Base-by-base conservation (phyloP, 1,139 yeast genomes). In the Blastobotrys serpentis region DNA sequence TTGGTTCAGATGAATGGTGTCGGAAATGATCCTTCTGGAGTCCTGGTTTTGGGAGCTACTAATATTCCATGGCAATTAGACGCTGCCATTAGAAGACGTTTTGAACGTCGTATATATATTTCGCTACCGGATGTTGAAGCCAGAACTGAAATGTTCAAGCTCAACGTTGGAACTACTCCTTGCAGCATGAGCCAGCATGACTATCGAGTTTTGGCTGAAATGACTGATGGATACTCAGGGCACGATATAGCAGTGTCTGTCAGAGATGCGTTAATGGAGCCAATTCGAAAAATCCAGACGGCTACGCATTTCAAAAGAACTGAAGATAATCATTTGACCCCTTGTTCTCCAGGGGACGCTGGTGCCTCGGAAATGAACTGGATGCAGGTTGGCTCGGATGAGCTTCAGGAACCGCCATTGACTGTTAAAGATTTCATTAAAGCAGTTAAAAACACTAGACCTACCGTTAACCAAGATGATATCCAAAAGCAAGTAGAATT, bases 1-100 rank as follows among this genome's bases (percentile, higher is more conserved):
- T 76, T 94, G 61, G 98, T 94, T 6, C 98, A 94, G 66, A 94
- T 94, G 98, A 92, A 92, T 66, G 99, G 98, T 59, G 98, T 94
- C 4, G 98, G 98, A 11, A 90, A 88, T 64, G 98, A 94, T 65
- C 74, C 96, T 1, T 77, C 78, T 45, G 98, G 99, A 6, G 98
- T 94, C 1, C 73, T 94, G 39, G 98, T 94, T 0, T 74, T 94
- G 46, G 99, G 98, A 21, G 99, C 99, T 1, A 94, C 99, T 3
- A 94, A 94, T 66, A 92, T 94, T 52, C 98, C 98, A 16, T 94
- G 98, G 98, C 97, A 92, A 70, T 75, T 94, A 56, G 99, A 94
- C 68, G 90, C 98, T 41, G 99, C 98, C 4, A 88, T 94, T 47
- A 80, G 98, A 67, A 83, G 99, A 72, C 83, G 98, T 18, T 94